Evolutionary conservation across 768 basidiomycete genomes (phyloP), one percentile per base, ranked within the genome.

Genomic region (Collybia sp.): DNA sequence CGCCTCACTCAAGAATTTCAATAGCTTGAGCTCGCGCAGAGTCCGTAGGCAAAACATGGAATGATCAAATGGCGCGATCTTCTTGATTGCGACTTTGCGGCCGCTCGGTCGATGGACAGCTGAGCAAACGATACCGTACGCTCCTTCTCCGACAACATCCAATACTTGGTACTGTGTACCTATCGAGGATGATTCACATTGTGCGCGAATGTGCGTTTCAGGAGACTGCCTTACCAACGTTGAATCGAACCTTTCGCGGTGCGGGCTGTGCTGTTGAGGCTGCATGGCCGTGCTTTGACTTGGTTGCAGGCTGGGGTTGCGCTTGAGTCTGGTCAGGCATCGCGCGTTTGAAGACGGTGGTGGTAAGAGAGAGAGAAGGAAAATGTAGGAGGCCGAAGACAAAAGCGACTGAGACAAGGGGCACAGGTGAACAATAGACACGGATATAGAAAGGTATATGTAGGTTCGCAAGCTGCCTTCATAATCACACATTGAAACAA

Each of bases 61-160:
- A 60, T 95, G 93, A 64, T 93, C 92, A 55, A 97, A 96, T 0
- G 94, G 94, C 0, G 87, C 83, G 62, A 98, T 96, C 54, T 89
- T 87, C 68, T 97, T 96, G 75, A 96, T 93, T 45, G 94, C 94
- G 50, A 98, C 95, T 65, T 92, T 92, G 48, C 90, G 85, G 43
- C 85, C 83, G 43, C 88, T 89, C 2, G 91, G 85, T 50, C 81
- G 64, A 61, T 98, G 93, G 2, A 93, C 71, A 4, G 94, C 94
- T 17, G 93, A 94, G 66, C 89, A 93, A 49, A 97, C 94, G 58
- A 95, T 88, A 42, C 95, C 95, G 60, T 95, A 94, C 43, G 93
- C 93, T 18, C 93, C 89, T 62, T 92, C 89, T 41, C 89, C 88
- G 46, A 93, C 87, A 58, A 89, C 84, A 70, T 89, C 86, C 53